A percentile compares a stretch with the other conserved stretches of the same genome.
phyloP scores from a whole-genome alignment of 176 grass and related monocot species.

The Avena eriantha region DNA sequence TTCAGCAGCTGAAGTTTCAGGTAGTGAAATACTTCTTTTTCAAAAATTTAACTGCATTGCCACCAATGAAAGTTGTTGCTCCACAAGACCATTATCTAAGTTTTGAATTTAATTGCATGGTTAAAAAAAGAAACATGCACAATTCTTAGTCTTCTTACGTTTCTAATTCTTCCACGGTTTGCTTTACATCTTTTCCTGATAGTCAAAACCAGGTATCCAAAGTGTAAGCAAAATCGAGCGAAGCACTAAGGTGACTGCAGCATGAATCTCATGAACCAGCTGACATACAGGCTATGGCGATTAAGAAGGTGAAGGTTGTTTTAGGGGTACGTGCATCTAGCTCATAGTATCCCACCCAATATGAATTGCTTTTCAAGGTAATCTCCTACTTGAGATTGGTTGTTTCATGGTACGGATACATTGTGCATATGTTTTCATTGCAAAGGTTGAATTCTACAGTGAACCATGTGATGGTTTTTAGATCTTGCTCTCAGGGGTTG shows the following conservation, averaged over 20 bases:
- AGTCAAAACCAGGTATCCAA: slow-evolving; percentile 55
- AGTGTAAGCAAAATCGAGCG: slow-evolving; percentile 62
- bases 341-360: slow-evolving; percentile 19
- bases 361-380: not conserved
- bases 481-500: slow-evolving; percentile 60
- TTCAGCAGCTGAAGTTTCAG: slow-evolving; percentile 86
- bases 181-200: slow-evolving; percentile 19
- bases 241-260: slow-evolving; percentile 55
- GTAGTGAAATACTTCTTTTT: slow-evolving; percentile 49
- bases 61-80: slow-evolving; percentile 13
- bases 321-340: slow-evolving; percentile 63
- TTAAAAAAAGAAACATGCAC: slow-evolving; percentile 12
- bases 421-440: not conserved
- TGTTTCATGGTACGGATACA: slow-evolving; percentile 16
- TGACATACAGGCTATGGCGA: slow-evolving; percentile 60
- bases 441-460: slow-evolving; percentile 35
- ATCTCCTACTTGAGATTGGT: not conserved
- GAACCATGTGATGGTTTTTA: slow-evolving; percentile 31
- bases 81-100: not conserved
- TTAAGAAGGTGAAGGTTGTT: slow-evolving; percentile 65
- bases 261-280: slow-evolving; percentile 71
- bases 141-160: not conserved
- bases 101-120: not conserved
- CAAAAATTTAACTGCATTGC: not conserved
- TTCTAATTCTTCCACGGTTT: not conserved